These are phyloP conservation scores for Phytophthora fragariaefolia DNA, from an alignment of 352 stramenopile genomes.

Conservation along the genomic window DNA sequence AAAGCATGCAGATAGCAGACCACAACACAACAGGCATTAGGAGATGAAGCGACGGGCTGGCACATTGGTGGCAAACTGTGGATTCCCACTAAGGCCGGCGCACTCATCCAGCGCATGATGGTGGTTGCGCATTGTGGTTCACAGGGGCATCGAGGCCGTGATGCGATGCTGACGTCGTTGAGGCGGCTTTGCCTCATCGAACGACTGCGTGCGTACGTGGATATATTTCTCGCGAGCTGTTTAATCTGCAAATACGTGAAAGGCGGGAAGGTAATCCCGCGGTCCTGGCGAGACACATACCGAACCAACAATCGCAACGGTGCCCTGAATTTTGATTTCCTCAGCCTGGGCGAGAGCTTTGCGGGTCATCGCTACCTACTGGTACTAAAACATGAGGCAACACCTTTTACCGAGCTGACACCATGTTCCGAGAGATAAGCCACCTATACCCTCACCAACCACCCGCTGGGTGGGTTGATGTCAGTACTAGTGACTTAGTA, in stretches of 20 bases:
- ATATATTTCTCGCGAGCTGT: not conserved
- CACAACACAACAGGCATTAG: not conserved
- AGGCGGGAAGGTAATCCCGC: constrained; percentile 4
- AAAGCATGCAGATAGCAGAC: not conserved
- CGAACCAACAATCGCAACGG: constrained; percentile 3
- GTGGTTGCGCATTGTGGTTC: constrained; percentile 14
- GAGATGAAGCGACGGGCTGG: not conserved
- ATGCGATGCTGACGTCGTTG: constrained; percentile 3
- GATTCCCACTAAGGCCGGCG: constrained; percentile 1
- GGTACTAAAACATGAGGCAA: constrained; percentile 12
- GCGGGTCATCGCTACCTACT: not conserved
- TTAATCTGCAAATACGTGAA: constrained; percentile 11
- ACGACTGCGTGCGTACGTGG: not conserved
- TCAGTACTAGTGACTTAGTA: no score
- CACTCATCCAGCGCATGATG: not conserved
- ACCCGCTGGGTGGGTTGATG: no score
- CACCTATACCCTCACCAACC: no score
- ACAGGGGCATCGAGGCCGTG: no score
- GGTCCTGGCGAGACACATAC: constrained; percentile 1
- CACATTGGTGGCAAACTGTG: not conserved
- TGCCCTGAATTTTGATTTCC: constrained; percentile 9
- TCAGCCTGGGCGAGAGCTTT: constrained; percentile 2
- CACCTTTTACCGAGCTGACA: no score
- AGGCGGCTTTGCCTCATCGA: not conserved
- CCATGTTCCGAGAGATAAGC: no score